These are phyloP conservation scores for Phytophthora syringae DNA, from an alignment of 352 stramenopile genomes.

Conservation along the genomic window DNA sequence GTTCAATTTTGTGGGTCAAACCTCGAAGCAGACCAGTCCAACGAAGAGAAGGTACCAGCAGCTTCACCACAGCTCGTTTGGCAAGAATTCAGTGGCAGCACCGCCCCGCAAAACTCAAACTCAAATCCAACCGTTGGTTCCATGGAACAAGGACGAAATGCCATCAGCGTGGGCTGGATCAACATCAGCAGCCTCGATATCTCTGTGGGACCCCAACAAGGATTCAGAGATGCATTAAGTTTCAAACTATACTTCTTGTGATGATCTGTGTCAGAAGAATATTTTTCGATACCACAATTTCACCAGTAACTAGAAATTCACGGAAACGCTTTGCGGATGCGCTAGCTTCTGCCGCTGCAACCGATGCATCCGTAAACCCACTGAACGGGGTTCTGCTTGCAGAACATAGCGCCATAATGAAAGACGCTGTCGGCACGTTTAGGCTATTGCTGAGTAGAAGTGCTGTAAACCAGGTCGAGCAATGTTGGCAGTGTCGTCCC, in stretches of 20 bases:
- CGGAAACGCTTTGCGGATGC: too few relatives aligned
- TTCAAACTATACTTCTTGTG: too few relatives aligned
- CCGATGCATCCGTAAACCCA: too few relatives aligned
- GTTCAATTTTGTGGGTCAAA: constrained; percentile 47
- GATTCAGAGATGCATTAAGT: neutral
- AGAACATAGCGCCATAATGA: too few relatives aligned
- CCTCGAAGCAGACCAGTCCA: constrained; percentile 18
- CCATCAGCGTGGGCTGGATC: constrained; percentile 20
- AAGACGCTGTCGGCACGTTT: too few relatives aligned
- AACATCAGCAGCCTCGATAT: constrained; percentile 20
- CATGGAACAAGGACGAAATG: constrained; percentile 15
- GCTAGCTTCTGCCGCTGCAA: too few relatives aligned
- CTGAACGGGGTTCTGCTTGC: too few relatives aligned
- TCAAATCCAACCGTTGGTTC: constrained; percentile 11
- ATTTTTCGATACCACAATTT: too few relatives aligned
- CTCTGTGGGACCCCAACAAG: constrained; percentile 1
- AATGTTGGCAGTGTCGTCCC: constrained; percentile 76
- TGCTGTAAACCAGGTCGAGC: too few relatives aligned
- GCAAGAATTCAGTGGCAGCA: neutral
- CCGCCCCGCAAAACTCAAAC: constrained; percentile 14
- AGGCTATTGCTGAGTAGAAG: too few relatives aligned
- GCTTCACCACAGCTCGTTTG: constrained; percentile 14
- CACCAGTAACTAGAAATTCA: too few relatives aligned
- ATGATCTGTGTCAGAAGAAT: too few relatives aligned
- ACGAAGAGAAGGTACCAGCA: constrained; percentile 24